These are phyloP conservation scores for Incumbomyces delicatus DNA, from an alignment of 2,329 filamentous ascomycete genomes.

Conservation along the genomic window DNA sequence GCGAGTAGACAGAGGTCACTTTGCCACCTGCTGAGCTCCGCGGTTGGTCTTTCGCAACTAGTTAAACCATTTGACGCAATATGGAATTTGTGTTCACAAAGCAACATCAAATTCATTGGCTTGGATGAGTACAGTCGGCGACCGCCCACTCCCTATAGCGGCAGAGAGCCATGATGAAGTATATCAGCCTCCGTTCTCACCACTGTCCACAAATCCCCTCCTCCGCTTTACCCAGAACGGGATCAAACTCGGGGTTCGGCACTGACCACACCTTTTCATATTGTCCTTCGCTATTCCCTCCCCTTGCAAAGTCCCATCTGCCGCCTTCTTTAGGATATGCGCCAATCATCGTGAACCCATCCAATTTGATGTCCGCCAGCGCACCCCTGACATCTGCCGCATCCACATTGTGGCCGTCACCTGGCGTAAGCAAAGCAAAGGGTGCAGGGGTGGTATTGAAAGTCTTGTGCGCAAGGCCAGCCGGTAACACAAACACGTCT, in stretches of 20 bases:
- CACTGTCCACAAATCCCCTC: constrained; percentile 32
- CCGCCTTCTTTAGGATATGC: constrained; percentile 41
- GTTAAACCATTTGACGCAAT: no score
- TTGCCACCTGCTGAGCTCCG: no score
- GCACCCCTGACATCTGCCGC: constrained; percentile 26
- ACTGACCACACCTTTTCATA: constrained; percentile 40
- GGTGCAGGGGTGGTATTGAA: constrained; percentile 31
- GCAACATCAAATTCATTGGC: no score
- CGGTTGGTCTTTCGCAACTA: no score
- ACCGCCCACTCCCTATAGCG: no score
- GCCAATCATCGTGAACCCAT: constrained; percentile 48
- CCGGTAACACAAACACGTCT: constrained; percentile 51
- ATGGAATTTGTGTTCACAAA: no score
- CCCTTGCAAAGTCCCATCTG: constrained; percentile 43
- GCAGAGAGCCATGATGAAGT: no score
- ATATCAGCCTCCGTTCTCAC: constrained; percentile 13
- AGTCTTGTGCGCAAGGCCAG: constrained; percentile 48
- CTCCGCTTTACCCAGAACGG: constrained; percentile 33
- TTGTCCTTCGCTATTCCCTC: constrained; percentile 33
- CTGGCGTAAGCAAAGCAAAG: constrained; percentile 38
- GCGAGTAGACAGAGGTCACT: no score
- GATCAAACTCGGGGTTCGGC: constrained; percentile 37
- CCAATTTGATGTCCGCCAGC: constrained; percentile 28
- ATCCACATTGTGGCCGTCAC: constrained; percentile 30
- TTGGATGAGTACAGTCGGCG: no score